A percentile compares a stretch with the other conserved stretches of the same genome.
Conservation (phyloP, 805 yeast species). For the Metschnikowia cubensis region DNA sequence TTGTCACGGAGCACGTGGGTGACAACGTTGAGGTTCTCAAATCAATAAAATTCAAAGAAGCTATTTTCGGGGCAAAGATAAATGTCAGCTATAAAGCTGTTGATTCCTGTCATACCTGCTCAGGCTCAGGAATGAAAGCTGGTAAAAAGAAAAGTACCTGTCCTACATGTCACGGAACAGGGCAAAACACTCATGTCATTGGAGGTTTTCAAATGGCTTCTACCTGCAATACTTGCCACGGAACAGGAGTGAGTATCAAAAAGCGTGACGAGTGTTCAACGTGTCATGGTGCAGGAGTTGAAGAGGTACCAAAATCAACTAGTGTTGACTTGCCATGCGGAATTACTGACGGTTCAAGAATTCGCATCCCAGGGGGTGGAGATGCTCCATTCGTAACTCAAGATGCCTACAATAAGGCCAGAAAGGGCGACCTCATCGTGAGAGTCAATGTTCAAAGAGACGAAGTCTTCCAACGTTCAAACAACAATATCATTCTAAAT, state of each 20-base stretch:
- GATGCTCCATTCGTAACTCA: conserved; percentile 77
- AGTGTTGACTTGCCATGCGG: conserved; percentile 87
- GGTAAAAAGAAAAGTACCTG: conserved; percentile 78
- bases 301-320: conserved; percentile 61
- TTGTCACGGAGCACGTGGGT: conserved; percentile 78
- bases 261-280: conserved; percentile 64
- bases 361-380: conserved; percentile 85
- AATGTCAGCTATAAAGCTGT: conserved; percentile 68
- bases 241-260: conserved; percentile 77
- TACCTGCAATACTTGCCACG: conserved; percentile 83
- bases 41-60: conserved; percentile 76
- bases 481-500: conserved; percentile 60
- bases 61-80: conserved; percentile 72
- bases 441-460: conserved; percentile 78
- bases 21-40: conserved; percentile 81
- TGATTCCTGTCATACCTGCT: conserved; percentile 74
- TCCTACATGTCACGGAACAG: conserved; percentile 87
- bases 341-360: conserved; percentile 76
- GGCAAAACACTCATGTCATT: conserved; percentile 77
- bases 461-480: conserved; percentile 60
- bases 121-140: conserved; percentile 78
- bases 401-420: conserved; percentile 62
- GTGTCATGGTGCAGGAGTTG: conserved; percentile 91
- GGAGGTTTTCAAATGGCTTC: conserved; percentile 98
- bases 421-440: conserved; percentile 85